Evolutionary conservation across 2,329 filamentous ascomycete genomes (phyloP).

Genomic region (Phoma sp.): DNA sequence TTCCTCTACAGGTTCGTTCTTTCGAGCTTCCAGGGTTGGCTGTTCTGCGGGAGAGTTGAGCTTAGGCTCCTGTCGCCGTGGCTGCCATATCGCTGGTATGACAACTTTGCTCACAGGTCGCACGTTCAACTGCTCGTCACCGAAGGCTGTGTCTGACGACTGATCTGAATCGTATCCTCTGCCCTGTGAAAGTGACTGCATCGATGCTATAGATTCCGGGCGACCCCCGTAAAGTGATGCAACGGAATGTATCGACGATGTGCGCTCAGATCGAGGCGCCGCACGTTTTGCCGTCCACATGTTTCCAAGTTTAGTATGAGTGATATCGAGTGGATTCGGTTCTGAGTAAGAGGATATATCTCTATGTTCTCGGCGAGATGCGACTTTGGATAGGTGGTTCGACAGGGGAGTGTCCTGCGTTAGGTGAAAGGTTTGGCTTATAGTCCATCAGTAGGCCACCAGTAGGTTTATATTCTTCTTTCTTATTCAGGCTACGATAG

Average conservation of each 20-base stretch:
- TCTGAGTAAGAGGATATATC: neutral
- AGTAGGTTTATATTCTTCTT: constrained; percentile 9
- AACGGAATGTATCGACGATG: constrained; percentile 41
- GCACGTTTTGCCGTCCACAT: constrained; percentile 45
- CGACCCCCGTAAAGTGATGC: constrained; percentile 36
- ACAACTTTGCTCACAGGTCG: constrained; percentile 23
- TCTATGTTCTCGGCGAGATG: neutral
- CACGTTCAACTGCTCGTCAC: constrained; percentile 30
- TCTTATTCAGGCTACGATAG: constrained; percentile 25
- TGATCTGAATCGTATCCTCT: constrained; percentile 43
- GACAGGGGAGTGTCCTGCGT: neutral
- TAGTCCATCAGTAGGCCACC: neutral
- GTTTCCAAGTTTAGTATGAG: neutral
- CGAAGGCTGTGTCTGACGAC: constrained; percentile 38
- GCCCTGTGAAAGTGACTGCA: constrained; percentile 28
- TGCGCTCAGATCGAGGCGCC: constrained; percentile 35
- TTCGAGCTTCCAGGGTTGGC: constrained; percentile 25
- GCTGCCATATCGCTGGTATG: constrained; percentile 40
- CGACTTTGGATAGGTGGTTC: neutral
- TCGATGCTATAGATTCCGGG: constrained; percentile 34
- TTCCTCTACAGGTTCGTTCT: constrained; percentile 4
- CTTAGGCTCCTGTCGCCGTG: constrained; percentile 20
- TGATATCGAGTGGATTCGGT: neutral
- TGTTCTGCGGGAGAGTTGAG: neutral
- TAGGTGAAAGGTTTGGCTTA: neutral